These are phyloP conservation scores for Ophiostoma ulmi DNA, from an alignment of 2,329 filamentous ascomycete genomes.

Conservation along the genomic window DNA sequence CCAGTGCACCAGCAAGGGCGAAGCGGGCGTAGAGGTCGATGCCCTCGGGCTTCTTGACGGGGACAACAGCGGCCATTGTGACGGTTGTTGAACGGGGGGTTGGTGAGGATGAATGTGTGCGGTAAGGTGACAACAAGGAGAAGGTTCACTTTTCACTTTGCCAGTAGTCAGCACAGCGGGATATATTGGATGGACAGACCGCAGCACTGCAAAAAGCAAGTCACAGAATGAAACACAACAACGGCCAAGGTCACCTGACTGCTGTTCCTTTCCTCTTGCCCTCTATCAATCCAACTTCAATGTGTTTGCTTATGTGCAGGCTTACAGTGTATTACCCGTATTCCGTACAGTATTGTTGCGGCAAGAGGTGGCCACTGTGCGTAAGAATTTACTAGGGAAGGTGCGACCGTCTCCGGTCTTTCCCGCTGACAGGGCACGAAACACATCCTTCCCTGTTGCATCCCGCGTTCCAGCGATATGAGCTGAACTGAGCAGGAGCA, in stretches of 20 bases:
- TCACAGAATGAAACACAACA: not conserved
- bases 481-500: not conserved
- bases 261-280: not conserved
- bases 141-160: not conserved
- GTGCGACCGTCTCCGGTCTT: not conserved
- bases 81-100: conserved; percentile 16
- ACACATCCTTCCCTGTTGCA: not conserved
- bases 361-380: not conserved
- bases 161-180: not conserved
- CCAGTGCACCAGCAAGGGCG: conserved; percentile 94
- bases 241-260: not conserved
- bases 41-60: conserved; percentile 41
- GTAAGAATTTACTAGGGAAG: not conserved
- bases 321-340: not conserved
- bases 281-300: not conserved
- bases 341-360: no score
- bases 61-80: conserved; percentile 44
- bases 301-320: not conserved
- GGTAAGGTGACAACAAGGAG: not conserved
- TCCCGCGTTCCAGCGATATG: no score
- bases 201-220: no score
- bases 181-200: not conserved
- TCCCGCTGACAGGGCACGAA: not conserved
- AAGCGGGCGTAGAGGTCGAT: conserved; percentile 86
- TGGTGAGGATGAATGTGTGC: not conserved